A percentile compares a stretch with the other conserved stretches of the same genome.
Conservation (phyloP, 805 yeast species). For the Hagleromyces aurorensis region DNA sequence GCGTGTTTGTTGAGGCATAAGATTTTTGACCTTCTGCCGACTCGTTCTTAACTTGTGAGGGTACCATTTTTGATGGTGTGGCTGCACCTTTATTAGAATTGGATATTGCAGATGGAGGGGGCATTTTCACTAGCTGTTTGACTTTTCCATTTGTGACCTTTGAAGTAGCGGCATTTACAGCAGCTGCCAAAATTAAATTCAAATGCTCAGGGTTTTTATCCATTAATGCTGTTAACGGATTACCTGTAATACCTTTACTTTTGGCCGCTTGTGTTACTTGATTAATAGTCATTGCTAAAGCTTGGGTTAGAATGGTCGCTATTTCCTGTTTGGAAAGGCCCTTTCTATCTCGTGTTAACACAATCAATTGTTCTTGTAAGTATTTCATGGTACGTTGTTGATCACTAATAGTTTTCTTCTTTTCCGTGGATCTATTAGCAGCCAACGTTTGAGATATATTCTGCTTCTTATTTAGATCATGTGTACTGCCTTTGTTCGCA, state of each 20-base stretch:
- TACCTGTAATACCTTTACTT: constrained; percentile 70
- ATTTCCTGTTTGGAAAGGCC: constrained; percentile 75
- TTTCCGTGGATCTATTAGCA: constrained; percentile 24
- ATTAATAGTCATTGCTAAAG: constrained; percentile 87
- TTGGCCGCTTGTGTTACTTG: constrained; percentile 85
- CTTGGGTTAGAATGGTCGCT: constrained; percentile 79
- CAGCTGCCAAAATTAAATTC: constrained; percentile 70
- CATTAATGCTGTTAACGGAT: constrained; percentile 68
- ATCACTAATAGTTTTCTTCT: constrained; percentile 28
- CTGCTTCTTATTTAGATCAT: constrained; percentile 31
- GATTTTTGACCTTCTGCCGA: too few species aligned
- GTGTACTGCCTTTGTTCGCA: constrained; percentile 8
- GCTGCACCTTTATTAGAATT: constrained; percentile 4
- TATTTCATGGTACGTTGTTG: constrained; percentile 60
- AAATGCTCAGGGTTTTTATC: constrained; percentile 77
- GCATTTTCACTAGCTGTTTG: constrained; percentile 33
- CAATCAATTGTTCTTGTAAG: constrained; percentile 77
- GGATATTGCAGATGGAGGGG: constrained; percentile 14
- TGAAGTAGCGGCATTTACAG: constrained; percentile 68
- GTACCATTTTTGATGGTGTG: constrained; percentile 2
- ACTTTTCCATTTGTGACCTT: constrained; percentile 51
- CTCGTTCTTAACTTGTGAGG: too few species aligned
- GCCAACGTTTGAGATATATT: constrained; percentile 30
- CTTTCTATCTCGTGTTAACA: constrained; percentile 68
- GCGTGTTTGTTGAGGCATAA: too few species aligned